These are phyloP conservation scores for Colletotrichum destructivum DNA, from an alignment of 2,329 filamentous ascomycete genomes.

Conservation along the genomic window DNA sequence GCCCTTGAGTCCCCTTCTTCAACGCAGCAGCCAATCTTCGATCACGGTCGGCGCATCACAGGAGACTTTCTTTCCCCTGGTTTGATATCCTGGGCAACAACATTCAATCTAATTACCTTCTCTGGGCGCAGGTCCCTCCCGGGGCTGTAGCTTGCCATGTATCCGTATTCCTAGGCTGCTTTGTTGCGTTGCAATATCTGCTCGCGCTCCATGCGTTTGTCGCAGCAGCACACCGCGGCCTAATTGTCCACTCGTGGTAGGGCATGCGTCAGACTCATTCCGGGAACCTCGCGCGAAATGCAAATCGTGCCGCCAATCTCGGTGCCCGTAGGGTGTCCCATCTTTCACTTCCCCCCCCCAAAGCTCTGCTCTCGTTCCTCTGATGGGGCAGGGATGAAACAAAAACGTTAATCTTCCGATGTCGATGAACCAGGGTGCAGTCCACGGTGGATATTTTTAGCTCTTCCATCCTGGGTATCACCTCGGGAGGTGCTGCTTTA, in stretches of 20 bases:
- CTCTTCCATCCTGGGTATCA: conserved; percentile 29
- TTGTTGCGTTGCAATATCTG: background rate
- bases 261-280: conserved; percentile 25
- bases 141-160: background rate
- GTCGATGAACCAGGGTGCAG: conserved; percentile 40
- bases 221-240: background rate
- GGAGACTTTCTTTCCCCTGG: background rate
- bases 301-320: conserved; percentile 8
- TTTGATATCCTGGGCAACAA: background rate
- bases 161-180: background rate
- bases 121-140: conserved; percentile 2
- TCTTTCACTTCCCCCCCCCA: conserved; percentile 1
- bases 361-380: conserved; percentile 35
- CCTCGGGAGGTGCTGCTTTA: background rate
- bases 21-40: conserved; percentile 24
- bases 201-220: conserved; percentile 5
- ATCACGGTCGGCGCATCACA: conserved; percentile 13
- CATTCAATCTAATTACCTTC: background rate
- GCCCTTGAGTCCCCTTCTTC: conserved; percentile 34
- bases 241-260: conserved; percentile 19
- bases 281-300: conserved; percentile 23
- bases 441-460: conserved; percentile 42
- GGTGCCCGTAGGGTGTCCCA: background rate
- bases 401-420: conserved; percentile 43
- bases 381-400: conserved; percentile 41